Evolutionary conservation across 306 rosid species (phyloP).

Genomic region (Castanea crenata): DNA sequence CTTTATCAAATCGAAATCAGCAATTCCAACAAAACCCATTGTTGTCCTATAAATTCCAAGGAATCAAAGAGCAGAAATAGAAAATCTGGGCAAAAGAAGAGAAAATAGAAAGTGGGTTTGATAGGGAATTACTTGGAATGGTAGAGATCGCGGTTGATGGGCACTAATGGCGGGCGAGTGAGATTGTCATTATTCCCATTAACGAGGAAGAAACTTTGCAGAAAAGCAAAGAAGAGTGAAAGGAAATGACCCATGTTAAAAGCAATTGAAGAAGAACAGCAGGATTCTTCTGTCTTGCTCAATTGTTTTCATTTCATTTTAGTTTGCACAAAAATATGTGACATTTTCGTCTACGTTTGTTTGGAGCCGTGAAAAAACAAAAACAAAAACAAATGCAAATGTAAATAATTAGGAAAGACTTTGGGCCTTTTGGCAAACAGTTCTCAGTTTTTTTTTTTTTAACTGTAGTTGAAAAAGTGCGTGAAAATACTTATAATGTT

Average conservation of each 20-base stretch:
- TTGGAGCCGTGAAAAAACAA: too few relatives aligned
- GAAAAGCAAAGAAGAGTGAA: constrained; percentile 40
- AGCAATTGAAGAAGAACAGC: too few relatives aligned
- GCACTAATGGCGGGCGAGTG: constrained; percentile 27
- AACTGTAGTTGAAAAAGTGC: too few relatives aligned
- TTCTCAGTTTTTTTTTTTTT: too few relatives aligned
- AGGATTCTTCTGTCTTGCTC: too few relatives aligned
- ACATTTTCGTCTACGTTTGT: too few relatives aligned
- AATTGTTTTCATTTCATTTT: too few relatives aligned
- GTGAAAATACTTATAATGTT: too few relatives aligned
- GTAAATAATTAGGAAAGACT: too few relatives aligned
- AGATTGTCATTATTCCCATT: constrained; percentile 39
- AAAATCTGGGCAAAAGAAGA: not conserved
- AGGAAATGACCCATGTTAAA: constrained; percentile 6
- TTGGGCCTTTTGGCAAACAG: too few relatives aligned
- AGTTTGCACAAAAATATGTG: too few relatives aligned
- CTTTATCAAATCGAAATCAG: not conserved
- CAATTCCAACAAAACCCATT: not conserved
- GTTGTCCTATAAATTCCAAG: not conserved
- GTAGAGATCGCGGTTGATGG: constrained; percentile 81
- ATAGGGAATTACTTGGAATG: constrained; percentile 64
- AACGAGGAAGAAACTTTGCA: constrained; percentile 38
- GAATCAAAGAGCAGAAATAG: not conserved
- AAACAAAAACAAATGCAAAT: too few relatives aligned
- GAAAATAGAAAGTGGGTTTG: not conserved